Conservation (phyloP, 768 basidiomycete species). For the Xerocomus spinulosus region DNA sequence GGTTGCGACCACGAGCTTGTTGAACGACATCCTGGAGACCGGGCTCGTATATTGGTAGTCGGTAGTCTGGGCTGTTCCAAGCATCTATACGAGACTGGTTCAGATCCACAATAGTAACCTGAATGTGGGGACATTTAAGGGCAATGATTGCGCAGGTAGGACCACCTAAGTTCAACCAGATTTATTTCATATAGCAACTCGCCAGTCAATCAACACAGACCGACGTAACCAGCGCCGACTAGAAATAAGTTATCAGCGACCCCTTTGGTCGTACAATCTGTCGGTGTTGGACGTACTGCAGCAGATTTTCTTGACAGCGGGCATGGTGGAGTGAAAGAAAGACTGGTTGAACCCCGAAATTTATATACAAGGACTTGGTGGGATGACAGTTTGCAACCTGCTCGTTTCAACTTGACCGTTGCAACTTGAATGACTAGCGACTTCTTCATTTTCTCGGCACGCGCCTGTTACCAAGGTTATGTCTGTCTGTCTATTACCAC, state of each 20-base stretch:
- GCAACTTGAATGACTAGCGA: too few relatives aligned
- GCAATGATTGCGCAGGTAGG: slow-evolving; percentile 96
- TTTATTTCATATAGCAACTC: slow-evolving; percentile 6
- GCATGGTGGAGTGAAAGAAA: slow-evolving; percentile 19
- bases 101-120: slow-evolving; percentile 96
- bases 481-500: too few relatives aligned
- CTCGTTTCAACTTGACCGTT: too few relatives aligned
- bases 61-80: slow-evolving; percentile 87
- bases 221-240: slow-evolving; percentile 94
- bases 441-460: too few relatives aligned
- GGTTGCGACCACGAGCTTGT: slow-evolving; percentile 83
- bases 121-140: slow-evolving; percentile 86
- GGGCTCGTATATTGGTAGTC: slow-evolving; percentile 95
- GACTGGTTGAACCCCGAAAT: too few relatives aligned
- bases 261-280: background rate
- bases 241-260: slow-evolving; percentile 9
- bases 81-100: slow-evolving; percentile 93
- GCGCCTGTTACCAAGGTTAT: too few relatives aligned
- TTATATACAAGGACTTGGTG: too few relatives aligned
- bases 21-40: slow-evolving; percentile 91
- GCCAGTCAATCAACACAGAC: slow-evolving; percentile 39
- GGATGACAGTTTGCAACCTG: too few relatives aligned
- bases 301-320: slow-evolving; percentile 76
- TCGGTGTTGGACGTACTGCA: slow-evolving; percentile 60
- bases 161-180: slow-evolving; percentile 53